phyloP scores from a whole-genome alignment of 2,329 filamentous ascomycete genomes.

The Pseudogymnoascus sp. region DNA sequence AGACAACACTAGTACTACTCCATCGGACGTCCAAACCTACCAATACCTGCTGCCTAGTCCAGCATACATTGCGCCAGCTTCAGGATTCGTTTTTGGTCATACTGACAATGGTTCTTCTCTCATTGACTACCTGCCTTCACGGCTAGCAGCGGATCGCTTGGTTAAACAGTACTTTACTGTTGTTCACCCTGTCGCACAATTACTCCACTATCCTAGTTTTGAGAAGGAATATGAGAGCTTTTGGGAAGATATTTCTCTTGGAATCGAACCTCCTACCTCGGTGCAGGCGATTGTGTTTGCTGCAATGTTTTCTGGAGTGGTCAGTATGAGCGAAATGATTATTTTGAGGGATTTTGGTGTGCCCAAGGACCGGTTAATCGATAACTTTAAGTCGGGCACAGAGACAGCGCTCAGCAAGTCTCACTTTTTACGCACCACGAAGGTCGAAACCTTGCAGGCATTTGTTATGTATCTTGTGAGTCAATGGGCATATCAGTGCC shows the following conservation, averaged over 20 bases:
- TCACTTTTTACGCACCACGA: constrained; percentile 63
- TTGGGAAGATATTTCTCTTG: constrained; percentile 53
- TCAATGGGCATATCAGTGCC: constrained; percentile 13
- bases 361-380: constrained; percentile 49
- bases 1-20: neutral
- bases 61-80: constrained; percentile 60
- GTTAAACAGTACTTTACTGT: constrained; percentile 59
- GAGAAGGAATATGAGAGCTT: constrained; percentile 57
- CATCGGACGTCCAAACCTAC: constrained; percentile 21
- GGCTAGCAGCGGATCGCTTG: constrained; percentile 51
- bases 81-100: constrained; percentile 59
- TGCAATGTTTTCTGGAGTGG: constrained; percentile 59
- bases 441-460: constrained; percentile 67
- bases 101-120: constrained; percentile 42
- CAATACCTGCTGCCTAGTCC: constrained; percentile 57
- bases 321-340: constrained; percentile 54
- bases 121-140: constrained; percentile 53
- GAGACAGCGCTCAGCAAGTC: constrained; percentile 62
- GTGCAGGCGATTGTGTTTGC: constrained; percentile 64
- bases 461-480: constrained; percentile 69
- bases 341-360: constrained; percentile 47
- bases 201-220: constrained; percentile 60
- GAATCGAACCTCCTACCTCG: constrained; percentile 55
- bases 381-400: constrained; percentile 57
- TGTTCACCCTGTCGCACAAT: constrained; percentile 62